phyloP scores from a whole-genome alignment of 2,329 filamentous ascomycete genomes.

The Beauveria rudraprayagi region DNA sequence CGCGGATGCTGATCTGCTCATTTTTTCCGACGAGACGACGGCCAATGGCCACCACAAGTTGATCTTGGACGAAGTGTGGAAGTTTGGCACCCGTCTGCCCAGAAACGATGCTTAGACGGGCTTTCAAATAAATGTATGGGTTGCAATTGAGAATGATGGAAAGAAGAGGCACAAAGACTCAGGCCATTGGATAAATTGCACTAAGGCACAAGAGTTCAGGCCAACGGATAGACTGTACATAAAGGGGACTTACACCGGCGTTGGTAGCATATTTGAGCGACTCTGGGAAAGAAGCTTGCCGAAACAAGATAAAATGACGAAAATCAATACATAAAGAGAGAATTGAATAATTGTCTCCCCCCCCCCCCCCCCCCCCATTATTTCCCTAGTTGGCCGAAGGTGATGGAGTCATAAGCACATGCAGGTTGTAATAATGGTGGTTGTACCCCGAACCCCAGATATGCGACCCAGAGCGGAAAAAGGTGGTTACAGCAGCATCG shows the following conservation, averaged over 20 bases:
- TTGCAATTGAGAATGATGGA: background rate
- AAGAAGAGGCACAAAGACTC: background rate
- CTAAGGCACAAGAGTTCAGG: too few species aligned
- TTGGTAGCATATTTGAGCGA: background rate
- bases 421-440: background rate
- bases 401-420: background rate
- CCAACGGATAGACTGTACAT: conserved; percentile 7
- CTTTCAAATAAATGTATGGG: background rate
- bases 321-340: background rate
- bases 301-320: background rate
- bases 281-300: background rate
- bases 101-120: conserved; percentile 14
- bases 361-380: too few species aligned
- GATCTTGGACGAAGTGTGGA: conserved; percentile 70
- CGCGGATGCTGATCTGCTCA: conserved; percentile 61
- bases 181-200: too few species aligned
- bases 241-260: conserved; percentile 3
- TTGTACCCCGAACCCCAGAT: conserved; percentile 8
- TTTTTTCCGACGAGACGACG: conserved; percentile 49
- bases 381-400: background rate
- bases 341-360: background rate
- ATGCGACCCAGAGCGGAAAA: background rate
- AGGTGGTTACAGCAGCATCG: conserved; percentile 11
- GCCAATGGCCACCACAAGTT: conserved; percentile 41
- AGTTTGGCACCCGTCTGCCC: conserved; percentile 56